Conservation (phyloP, 2,329 filamentous ascomycete genomes). For the Colletotrichum sp. region DNA sequence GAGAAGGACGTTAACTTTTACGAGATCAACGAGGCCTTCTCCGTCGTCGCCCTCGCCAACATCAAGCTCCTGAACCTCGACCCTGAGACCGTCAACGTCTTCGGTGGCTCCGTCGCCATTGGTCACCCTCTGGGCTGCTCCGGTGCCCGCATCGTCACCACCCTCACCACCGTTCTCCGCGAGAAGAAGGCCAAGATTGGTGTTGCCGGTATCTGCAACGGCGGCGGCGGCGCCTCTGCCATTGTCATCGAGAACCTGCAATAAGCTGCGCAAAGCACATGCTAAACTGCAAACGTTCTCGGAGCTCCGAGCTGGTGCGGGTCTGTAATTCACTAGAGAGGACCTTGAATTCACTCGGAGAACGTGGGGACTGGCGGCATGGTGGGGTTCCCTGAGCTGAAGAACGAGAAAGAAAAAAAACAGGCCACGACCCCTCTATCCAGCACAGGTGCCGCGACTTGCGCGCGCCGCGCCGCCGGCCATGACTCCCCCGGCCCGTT, state of each 20-base stretch:
- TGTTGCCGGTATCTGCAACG: slow-evolving; percentile 95
- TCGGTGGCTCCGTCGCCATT: slow-evolving; percentile 93
- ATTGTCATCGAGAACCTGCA: slow-evolving; percentile 83
- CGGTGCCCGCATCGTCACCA: slow-evolving; percentile 91
- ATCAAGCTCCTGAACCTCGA: slow-evolving; percentile 85
- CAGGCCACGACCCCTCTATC: background rate
- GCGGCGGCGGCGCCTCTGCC: slow-evolving; percentile 92
- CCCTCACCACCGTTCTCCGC: slow-evolving; percentile 84
- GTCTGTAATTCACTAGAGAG: background rate
- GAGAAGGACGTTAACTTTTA: slow-evolving; percentile 85
- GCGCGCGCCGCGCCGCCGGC: background rate
- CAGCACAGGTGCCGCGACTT: background rate
- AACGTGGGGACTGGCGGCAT: background rate
- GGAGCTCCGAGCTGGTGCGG: slow-evolving; percentile 10
- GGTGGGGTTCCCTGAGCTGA: background rate
- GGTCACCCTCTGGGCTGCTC: slow-evolving; percentile 95
- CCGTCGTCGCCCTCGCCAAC: slow-evolving; percentile 94
- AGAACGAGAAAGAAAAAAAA: background rate
- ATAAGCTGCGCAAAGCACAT: slow-evolving; percentile 38
- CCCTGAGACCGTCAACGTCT: slow-evolving; percentile 91
- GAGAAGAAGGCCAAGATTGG: slow-evolving; percentile 95
- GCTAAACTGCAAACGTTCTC: background rate
- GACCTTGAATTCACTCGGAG: background rate
- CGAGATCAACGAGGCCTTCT: slow-evolving; percentile 99
- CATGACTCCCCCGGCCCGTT: background rate